A percentile compares a stretch with the other conserved stretches of the same genome.
Conservation (phyloP, 352 stramenopile genomes). For the Phytophthora sp. region DNA sequence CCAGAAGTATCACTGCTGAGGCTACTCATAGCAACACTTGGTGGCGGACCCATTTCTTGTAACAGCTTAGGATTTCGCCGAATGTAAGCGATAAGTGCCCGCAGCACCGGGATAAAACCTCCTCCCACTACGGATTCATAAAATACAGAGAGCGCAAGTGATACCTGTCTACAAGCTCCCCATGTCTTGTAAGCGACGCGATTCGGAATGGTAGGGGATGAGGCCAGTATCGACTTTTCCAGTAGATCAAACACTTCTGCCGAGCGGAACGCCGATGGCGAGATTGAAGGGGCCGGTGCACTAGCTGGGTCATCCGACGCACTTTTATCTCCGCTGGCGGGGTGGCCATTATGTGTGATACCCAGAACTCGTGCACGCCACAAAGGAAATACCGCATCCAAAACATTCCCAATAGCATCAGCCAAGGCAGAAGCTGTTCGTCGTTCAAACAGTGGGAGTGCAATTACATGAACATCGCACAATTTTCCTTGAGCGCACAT, state of each 20-base stretch:
- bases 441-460: slow-evolving; percentile 22
- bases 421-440: slow-evolving; percentile 8
- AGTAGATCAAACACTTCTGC: slow-evolving; percentile 27
- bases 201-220: background rate
- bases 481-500: slow-evolving; percentile 22
- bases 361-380: slow-evolving; percentile 34
- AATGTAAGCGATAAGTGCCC: slow-evolving; percentile 28
- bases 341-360: slow-evolving; percentile 12
- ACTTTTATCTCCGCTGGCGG: background rate
- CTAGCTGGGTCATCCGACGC: background rate
- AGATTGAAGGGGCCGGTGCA: slow-evolving; percentile 3
- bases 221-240: background rate
- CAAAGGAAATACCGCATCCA: slow-evolving; percentile 32
- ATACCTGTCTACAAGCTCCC: slow-evolving; percentile 28
- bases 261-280: slow-evolving; percentile 4
- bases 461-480: slow-evolving; percentile 36
- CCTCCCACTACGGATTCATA: slow-evolving; percentile 37
- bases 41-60: slow-evolving; percentile 39
- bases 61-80: slow-evolving; percentile 25
- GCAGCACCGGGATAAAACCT: slow-evolving; percentile 21
- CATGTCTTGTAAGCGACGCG: slow-evolving; percentile 27
- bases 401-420: slow-evolving; percentile 19
- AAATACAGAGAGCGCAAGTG: slow-evolving; percentile 26
- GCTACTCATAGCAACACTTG: background rate
- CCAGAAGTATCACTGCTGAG: background rate